Conservation (phyloP, 257 asterid species). For the Gardenia jasminoides region DNA sequence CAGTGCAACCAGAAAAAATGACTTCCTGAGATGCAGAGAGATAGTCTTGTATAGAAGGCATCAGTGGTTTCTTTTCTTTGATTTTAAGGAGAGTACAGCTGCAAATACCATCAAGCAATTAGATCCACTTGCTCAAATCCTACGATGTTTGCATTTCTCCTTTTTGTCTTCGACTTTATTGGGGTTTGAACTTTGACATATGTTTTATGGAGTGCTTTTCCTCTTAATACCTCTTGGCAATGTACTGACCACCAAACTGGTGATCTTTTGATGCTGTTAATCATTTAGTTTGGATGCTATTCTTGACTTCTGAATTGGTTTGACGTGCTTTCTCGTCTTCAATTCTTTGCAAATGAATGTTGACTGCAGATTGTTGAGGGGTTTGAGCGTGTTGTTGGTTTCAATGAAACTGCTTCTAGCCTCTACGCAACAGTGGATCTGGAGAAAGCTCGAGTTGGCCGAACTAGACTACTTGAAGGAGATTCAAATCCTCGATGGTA, state of each 20-base stretch:
- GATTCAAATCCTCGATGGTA: conserved; percentile 38
- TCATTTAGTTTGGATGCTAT: background rate
- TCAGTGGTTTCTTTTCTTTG: background rate
- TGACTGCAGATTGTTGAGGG: conserved; percentile 45
- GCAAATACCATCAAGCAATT: background rate
- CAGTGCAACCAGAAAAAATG: background rate
- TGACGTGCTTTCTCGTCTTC: background rate
- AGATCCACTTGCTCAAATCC: background rate
- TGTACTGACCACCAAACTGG: background rate
- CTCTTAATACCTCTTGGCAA: background rate
- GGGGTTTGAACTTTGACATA: background rate
- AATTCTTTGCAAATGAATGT: background rate
- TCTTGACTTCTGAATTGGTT: background rate
- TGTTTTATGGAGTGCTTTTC: background rate
- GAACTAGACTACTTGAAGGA: conserved; percentile 33
- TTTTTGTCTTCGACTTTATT: background rate
- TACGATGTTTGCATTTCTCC: background rate
- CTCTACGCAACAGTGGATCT: conserved; percentile 62
- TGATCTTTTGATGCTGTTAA: background rate
- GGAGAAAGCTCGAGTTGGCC: conserved; percentile 56
- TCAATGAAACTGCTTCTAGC: conserved; percentile 35
- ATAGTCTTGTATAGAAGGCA: background rate
- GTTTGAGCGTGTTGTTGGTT: conserved; percentile 48
- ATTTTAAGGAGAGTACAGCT: background rate
- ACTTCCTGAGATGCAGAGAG: background rate